phyloP scores from a whole-genome alignment of 768 basidiomycete genomes.

The Leucogyrophana mollusca region DNA sequence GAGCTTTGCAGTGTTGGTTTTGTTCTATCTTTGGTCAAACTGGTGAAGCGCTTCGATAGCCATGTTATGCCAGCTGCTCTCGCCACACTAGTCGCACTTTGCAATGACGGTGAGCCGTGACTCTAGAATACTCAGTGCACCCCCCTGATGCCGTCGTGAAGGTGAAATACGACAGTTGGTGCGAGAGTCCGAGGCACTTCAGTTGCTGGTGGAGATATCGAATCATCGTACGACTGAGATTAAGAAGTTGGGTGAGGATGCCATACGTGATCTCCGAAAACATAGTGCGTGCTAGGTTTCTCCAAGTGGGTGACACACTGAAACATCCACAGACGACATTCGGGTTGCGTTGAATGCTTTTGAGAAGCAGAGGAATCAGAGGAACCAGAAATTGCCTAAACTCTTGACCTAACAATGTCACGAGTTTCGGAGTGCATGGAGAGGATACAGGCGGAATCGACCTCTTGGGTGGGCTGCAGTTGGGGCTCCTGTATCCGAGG shows the following conservation, averaged over 20 bases:
- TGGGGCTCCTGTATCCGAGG: too few relatives aligned
- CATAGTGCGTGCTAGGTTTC: background rate
- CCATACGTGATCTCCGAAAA: background rate
- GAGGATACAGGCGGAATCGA: too few relatives aligned
- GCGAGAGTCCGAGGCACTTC: background rate
- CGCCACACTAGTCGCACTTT: conserved; percentile 3
- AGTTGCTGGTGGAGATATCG: conserved; percentile 5
- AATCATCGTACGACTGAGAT: conserved; percentile 5
- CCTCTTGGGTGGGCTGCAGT: too few relatives aligned
- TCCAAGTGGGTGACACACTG: too few relatives aligned
- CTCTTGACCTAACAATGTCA: too few relatives aligned
- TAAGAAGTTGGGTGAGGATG: conserved; percentile 4
- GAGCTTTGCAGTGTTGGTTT: background rate
- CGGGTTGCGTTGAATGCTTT: too few relatives aligned
- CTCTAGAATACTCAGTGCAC: background rate
- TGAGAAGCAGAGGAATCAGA: too few relatives aligned
- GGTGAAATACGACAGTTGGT: background rate
- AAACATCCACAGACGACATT: too few relatives aligned
- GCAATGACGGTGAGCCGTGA: background rate
- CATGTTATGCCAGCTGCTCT: conserved; percentile 4
- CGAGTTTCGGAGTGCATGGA: too few relatives aligned
- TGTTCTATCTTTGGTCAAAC: conserved; percentile 1
- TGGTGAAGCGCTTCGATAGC: background rate
- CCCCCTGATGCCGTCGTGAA: background rate
- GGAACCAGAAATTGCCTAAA: too few relatives aligned